Percentiles rank a stretch among this genome's conserved stretches.
Conservation (phyloP, 768 basidiomycete species). For the Calocera viscosa region DNA sequence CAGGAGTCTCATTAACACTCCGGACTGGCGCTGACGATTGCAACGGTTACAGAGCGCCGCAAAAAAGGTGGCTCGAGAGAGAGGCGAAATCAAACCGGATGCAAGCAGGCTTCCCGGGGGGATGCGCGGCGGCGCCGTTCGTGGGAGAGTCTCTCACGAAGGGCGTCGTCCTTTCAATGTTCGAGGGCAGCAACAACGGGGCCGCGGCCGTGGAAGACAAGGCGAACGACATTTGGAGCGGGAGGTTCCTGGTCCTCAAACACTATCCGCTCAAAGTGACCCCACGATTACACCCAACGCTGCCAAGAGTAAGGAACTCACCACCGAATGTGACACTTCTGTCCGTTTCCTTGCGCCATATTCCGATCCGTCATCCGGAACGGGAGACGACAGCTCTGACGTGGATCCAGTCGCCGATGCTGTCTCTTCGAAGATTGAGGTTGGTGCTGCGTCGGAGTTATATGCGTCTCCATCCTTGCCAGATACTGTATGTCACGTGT, state of each 20-base stretch:
- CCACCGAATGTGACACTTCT: not conserved
- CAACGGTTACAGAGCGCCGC: conserved; percentile 4
- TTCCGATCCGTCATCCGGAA: not conserved
- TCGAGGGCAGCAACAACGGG: too few species aligned
- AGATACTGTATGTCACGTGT: not conserved
- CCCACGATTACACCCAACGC: too few species aligned
- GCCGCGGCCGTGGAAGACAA: too few species aligned
- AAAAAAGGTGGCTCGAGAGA: conserved; percentile 9
- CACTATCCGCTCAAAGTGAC: too few species aligned
- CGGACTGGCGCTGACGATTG: not conserved
- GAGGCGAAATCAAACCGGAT: conserved; percentile 12
- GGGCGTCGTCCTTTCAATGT: too few species aligned
- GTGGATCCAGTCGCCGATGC: conserved; percentile 24
- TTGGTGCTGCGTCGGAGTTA: not conserved
- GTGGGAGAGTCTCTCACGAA: too few species aligned
- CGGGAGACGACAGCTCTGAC: conserved; percentile 10
- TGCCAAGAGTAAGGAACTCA: not conserved
- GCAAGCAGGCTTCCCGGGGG: not conserved
- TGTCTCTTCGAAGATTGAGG: conserved; percentile 19
- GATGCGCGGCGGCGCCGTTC: too few species aligned
- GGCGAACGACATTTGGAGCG: not conserved
- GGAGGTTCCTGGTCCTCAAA: too few species aligned
- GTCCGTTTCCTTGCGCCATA: not conserved
- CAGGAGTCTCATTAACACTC: not conserved
- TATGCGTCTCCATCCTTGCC: not conserved